phyloP scores from a whole-genome alignment of 176 grass and related monocot species.

The Paspalum vaginatum region DNA sequence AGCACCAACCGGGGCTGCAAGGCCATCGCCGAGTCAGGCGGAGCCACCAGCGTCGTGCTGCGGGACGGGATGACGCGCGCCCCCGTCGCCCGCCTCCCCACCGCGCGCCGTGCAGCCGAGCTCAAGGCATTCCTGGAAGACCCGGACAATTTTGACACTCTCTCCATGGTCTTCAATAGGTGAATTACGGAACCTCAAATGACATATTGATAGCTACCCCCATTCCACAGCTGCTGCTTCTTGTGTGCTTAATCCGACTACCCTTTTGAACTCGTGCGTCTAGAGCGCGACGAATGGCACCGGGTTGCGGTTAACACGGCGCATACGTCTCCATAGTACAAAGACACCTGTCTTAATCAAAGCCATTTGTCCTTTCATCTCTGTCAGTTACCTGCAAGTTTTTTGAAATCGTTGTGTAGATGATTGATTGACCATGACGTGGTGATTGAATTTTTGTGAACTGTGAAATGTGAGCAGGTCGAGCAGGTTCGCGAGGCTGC shows the following conservation, averaged over 20 bases:
- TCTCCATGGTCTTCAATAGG: slow-evolving; percentile 86
- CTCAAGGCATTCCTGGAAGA: slow-evolving; percentile 89
- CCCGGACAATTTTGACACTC: slow-evolving; percentile 71
- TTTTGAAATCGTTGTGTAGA: not conserved
- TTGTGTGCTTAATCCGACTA: not conserved
- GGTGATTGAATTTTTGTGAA: slow-evolving; percentile 9
- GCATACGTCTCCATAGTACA: slow-evolving; percentile 4
- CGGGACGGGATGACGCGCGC: slow-evolving; percentile 83
- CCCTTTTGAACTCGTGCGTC: too few relatives aligned
- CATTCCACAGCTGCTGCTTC: not conserved
- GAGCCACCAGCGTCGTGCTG: slow-evolving; percentile 77
- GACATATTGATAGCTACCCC: not conserved
- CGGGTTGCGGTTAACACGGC: not conserved
- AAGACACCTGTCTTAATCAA: not conserved
- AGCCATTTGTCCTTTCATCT: not conserved
- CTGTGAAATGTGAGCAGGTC: slow-evolving; percentile 57
- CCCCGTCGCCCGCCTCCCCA: slow-evolving; percentile 62
- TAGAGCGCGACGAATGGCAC: not conserved
- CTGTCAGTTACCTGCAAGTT: not conserved
- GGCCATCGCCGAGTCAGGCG: slow-evolving; percentile 81
- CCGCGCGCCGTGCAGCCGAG: slow-evolving; percentile 64
- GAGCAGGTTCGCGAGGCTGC: slow-evolving; percentile 83
- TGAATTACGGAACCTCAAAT: slow-evolving; percentile 15
- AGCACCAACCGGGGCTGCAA: slow-evolving; percentile 97
- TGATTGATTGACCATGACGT: not conserved